Base-by-base conservation (phyloP, 2,329 filamentous ascomycete species). In the Claviceps pusilla region DNA sequence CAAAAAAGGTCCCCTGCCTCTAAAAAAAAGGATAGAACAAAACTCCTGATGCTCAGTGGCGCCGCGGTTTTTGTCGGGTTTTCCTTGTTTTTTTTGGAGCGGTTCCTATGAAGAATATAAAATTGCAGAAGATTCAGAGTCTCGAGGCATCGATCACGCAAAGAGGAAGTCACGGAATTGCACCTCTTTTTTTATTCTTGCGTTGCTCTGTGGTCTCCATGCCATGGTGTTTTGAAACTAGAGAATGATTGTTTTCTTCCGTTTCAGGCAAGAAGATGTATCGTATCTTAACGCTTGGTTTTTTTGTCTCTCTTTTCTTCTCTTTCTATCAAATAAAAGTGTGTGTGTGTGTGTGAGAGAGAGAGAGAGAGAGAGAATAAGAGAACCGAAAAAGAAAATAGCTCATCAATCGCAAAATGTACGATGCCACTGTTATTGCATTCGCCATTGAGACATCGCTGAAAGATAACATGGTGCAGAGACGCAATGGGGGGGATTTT, bases 191-290 rank as follows among this genome's bases (percentile, higher is more conserved):
- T 55, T 53, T 76, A 58, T 63, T 82, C 77, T 82, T 70, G 79
- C 79, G 78, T 77, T 69, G 70, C 74, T 71, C 69, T 71, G 79
- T 82, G 79, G 70, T 79, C 78, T 78, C 69, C 63, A 65, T 73
- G 76, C 74, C 76, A 81, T 75, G 59, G 35, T 19, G 31, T 19
- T 7, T 48, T 37, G 66, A 60, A 55, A 14, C 35, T 55, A 51
- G 45, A 19, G 35, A 37, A 45, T 28, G 31, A 29, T 11, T 4
- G 12, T 46, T 16, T 16, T 31, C n/a, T 6, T 19, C 47, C 51
- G 52, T 11, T 24, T 64, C 57, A 59, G 71, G 73, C 75, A 77
- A 66, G 65, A 69, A 80, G 77, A 79, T 70, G 79, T 82, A 82
- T 80, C 76, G 76, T 81, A 80, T 79, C 77, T 74, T 71, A 76